Conservation (phyloP, 306 rosid genomes). For the Pyrus betulifolia region DNA sequence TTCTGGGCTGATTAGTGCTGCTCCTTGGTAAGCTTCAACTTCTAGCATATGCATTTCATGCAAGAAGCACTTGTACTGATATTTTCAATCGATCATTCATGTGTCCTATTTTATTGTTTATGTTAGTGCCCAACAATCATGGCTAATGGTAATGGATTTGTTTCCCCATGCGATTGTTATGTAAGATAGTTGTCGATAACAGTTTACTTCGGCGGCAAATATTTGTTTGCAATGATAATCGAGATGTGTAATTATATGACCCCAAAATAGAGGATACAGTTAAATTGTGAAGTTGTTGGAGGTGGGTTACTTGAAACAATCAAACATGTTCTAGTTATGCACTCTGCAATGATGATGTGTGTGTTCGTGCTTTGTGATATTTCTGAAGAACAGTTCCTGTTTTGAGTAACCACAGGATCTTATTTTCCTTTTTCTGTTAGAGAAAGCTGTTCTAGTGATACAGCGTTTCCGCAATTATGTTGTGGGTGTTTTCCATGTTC, state of each 20-base stretch:
- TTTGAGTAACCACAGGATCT: neutral
- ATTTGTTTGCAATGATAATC: neutral
- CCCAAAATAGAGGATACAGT: neutral
- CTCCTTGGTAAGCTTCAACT: slow-evolving; percentile 61
- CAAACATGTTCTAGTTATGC: neutral
- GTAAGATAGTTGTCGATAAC: neutral
- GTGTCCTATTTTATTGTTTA: neutral
- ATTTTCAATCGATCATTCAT: neutral
- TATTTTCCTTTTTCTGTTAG: neutral
- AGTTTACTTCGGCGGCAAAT: neutral
- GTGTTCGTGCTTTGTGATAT: neutral
- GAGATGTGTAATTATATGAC: neutral
- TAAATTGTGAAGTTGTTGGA: neutral
- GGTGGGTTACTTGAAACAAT: neutral
- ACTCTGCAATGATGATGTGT: neutral
- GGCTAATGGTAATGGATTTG: neutral
- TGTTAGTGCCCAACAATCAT: neutral
- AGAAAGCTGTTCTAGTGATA: neutral
- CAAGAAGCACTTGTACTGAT: neutral
- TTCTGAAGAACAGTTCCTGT: neutral
- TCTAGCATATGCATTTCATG: neutral
- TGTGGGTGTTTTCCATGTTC: neutral
- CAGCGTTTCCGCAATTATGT: neutral
- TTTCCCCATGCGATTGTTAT: neutral
- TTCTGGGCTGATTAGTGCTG: slow-evolving; percentile 70